Conservation (phyloP, 2,329 filamentous ascomycete genomes). For the Scortechinia acanthostroma region DNA sequence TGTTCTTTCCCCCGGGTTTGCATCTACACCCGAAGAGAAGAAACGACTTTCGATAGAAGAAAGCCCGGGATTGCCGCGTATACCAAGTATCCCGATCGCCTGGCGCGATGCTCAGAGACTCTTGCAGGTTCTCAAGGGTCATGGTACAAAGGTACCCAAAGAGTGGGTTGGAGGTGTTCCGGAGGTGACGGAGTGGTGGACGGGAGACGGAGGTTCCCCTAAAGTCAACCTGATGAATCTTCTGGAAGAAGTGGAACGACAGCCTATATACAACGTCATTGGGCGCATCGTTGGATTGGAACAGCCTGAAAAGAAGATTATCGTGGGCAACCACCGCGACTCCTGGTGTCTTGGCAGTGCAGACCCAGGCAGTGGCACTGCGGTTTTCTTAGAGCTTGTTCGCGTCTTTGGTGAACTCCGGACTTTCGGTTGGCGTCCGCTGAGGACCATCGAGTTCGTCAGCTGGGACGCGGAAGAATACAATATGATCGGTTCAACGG, state of each 20-base stretch:
- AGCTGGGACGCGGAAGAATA: conserved; percentile 95
- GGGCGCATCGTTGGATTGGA: conserved; percentile 80
- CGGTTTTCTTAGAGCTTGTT: conserved; percentile 82
- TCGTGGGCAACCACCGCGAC: conserved; percentile 90
- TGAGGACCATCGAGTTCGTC: conserved; percentile 92
- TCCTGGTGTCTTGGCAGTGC: conserved; percentile 83
- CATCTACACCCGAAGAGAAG: conserved; percentile 48
- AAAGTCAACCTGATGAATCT: conserved; percentile 76
- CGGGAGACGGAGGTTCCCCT: conserved; percentile 69
- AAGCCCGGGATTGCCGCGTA: conserved; percentile 67
- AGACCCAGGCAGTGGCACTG: conserved; percentile 81
- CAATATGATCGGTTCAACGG: conserved; percentile 87
- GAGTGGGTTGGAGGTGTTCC: conserved; percentile 75
- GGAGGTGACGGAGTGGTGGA: conserved; percentile 74
- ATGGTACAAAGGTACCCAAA: conserved; percentile 61
- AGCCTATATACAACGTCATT: conserved; percentile 88
- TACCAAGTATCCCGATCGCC: conserved; percentile 82
- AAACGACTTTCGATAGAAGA: conserved; percentile 55
- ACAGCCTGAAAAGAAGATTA: conserved; percentile 73
- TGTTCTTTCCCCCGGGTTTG: conserved; percentile 76
- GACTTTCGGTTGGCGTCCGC: conserved; percentile 74
- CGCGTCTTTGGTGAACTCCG: conserved; percentile 77
- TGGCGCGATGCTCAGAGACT: conserved; percentile 83
- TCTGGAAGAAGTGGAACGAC: conserved; percentile 75
- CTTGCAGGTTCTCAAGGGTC: conserved; percentile 68